Evolutionary conservation across 176 grass and related monocot species (phyloP), one percentile per base, ranked within the genome.

Genomic region (Thinopyrum elongatum): DNA sequence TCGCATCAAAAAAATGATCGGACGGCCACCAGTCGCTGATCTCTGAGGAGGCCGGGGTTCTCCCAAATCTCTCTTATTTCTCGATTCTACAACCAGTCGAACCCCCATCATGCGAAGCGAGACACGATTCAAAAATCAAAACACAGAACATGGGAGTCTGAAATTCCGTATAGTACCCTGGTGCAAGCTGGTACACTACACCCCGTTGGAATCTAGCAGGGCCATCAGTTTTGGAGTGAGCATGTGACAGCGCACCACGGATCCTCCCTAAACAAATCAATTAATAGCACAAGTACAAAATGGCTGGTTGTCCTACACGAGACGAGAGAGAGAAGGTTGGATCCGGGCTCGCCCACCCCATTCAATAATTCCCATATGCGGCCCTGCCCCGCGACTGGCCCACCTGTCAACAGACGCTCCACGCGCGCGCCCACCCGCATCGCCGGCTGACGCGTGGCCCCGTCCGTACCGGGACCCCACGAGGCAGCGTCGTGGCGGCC

Each of bases 361-460:
- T 3, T 7, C 57, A 84, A 84, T 84, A 65, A 88, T 88, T 84
- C 53, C 34, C 27, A 65, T 65, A 74, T 38, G 42, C 74, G 42
- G 42, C 4, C 3, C 47, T 22, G 49, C n/a, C 19, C 21, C 28
- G 5, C 59, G 16, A 2, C 16, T 16, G 49, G 80, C 80, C 57
- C 76, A 80, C 67, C 87, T 80, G 87, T 80, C 76, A 80, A 42
- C 55, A 3, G 55, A 1, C 17, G 7, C 19, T 9, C 33, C 49
- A 83, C 80, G 3, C 17, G 8, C 7, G 2, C 1, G 3, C 26
- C 1, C 23, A 0, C 3, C 59, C 3, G 0, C 1, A 11, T 7
- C 4, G 10, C 38, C 57, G 0, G 7, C 79, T 30, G 78, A 23
- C 0, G 1, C 0, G 2, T 6, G 0, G 1, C 4, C 4, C 33